Base-by-base conservation (phyloP, 73 alveolate genomes). In the Breviolum minutum region DNA sequence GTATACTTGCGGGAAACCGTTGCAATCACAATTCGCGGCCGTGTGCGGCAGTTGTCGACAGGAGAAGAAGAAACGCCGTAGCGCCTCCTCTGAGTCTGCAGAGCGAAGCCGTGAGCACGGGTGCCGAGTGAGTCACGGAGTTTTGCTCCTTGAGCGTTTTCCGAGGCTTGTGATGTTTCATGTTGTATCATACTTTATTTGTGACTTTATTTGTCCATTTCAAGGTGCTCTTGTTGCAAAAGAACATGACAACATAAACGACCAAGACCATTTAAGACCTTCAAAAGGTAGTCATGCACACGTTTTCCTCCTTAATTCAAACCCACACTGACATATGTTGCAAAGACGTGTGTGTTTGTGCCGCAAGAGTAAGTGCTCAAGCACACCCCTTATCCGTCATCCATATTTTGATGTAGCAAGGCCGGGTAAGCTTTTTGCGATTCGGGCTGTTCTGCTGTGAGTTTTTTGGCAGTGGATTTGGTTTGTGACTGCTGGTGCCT, bases 31-130 rank as follows among this genome's bases (percentile, higher is more conserved):
- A 40, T 40, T 40, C 54, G 54, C 54, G 54, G 54, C 54, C 54
- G 54, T 40, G 3, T 40, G 54, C 54, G 54, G 54, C 29, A 12
- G 32, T 71, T 71, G 81, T 12, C 19, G 26, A 63, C 64, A 92
- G 98, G 98, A 92, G 90, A 92, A 92, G 81, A 92, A 92, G 98
- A 92, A 92, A 66, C 98, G 98, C 73, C 98, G 98, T n/a, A 73
- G 91, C 68, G 98, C 98, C n/a, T 92, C 98, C 91, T 92, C 98
- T n/a, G 98, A 92, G 90, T 92, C 98, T 6, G 98, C 98, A 32
- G 98, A 92, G 98, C 90, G 98, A 20, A 92, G 98, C 98, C 77
- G 98, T 6, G 98, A 92, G 98, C 77, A 9, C 73, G 86, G 85
- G 83, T 71, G 48, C 90, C 22, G 16, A 48, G 90, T 9, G 77